A percentile compares a stretch with the other conserved stretches of the same genome.
These are phyloP conservation scores for Verticillium albo-atrum DNA, from an alignment of 2,329 filamentous ascomycete genomes.

Conservation along the genomic window DNA sequence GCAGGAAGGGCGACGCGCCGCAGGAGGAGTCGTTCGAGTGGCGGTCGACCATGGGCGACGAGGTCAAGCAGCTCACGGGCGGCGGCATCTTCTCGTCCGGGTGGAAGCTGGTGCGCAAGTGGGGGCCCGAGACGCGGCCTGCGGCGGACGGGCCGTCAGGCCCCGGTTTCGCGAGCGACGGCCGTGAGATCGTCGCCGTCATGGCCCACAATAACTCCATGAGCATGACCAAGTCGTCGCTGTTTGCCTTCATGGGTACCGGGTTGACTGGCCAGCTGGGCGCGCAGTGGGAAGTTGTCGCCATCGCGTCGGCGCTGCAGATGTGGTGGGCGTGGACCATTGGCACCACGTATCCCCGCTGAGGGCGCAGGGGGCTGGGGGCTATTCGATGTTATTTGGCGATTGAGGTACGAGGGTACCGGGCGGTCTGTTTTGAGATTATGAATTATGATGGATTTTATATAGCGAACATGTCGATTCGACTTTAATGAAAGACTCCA, in stretches of 20 bases:
- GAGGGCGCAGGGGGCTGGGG: too few species aligned
- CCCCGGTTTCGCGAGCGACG: conserved; percentile 10
- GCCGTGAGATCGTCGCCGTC: conserved; percentile 12
- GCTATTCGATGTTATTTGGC: too few species aligned
- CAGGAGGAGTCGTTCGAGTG: conserved; percentile 9
- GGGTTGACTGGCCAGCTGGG: conserved; percentile 9
- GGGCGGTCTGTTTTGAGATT: too few species aligned
- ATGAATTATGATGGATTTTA: too few species aligned
- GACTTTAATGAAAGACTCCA: too few species aligned
- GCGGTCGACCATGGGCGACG: conserved; percentile 6
- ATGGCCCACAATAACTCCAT: conserved; percentile 5
- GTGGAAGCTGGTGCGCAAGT: conserved; percentile 11
- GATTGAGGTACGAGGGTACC: too few species aligned
- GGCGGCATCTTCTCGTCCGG: conserved; percentile 4
- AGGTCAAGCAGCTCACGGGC: conserved; percentile 8
- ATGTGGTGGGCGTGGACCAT: conserved; percentile 4
- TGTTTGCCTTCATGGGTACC: conserved; percentile 10
- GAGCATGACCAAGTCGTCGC: conserved; percentile 7
- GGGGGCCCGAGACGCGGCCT: neutral
- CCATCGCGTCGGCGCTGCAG: conserved; percentile 2
- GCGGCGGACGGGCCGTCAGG: neutral
- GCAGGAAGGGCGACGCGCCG: neutral
- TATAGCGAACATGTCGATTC: too few species aligned
- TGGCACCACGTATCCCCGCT: neutral
- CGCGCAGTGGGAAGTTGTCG: conserved; percentile 8